Conservation (phyloP, 148 eudicot genomes). For the Bassia scoparia region DNA sequence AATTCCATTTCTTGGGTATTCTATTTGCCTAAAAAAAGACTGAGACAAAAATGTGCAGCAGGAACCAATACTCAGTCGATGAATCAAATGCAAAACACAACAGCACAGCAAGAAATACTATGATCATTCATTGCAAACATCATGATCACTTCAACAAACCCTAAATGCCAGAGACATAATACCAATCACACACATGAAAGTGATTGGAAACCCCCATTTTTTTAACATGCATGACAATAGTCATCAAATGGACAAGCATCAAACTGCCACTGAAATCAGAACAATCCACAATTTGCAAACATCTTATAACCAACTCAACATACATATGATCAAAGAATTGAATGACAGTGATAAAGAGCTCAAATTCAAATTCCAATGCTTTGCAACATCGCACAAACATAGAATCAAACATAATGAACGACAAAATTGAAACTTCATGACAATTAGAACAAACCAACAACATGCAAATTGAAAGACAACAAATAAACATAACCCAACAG, state of each 20-base stretch:
- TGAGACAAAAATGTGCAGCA: conserved; percentile 30
- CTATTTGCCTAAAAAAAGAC: conserved; percentile 48
- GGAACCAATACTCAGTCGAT: conserved; percentile 9
- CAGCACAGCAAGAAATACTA: background rate
- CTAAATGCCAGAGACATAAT: background rate
- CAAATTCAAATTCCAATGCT: background rate
- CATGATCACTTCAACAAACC: background rate
- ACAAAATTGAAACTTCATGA: background rate
- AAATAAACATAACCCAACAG: background rate
- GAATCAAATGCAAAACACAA: conserved; percentile 11
- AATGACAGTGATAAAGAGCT: background rate
- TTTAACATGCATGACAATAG: background rate
- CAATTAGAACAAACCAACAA: too few relatives aligned
- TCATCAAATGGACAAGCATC: background rate
- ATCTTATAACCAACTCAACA: background rate
- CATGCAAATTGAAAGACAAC: background rate
- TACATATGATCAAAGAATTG: background rate
- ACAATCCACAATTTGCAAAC: background rate
- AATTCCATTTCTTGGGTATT: conserved; percentile 31
- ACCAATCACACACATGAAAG: conserved; percentile 1
- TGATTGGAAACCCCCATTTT: background rate
- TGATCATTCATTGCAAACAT: background rate
- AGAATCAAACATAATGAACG: too few relatives aligned
- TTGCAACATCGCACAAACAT: too few relatives aligned
- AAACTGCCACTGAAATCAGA: background rate